Percentiles rank a stretch among this genome's conserved stretches.
Evolutionary conservation across 2,329 filamentous ascomycete species (phyloP).

Genomic region (Leptographium flavum): DNA sequence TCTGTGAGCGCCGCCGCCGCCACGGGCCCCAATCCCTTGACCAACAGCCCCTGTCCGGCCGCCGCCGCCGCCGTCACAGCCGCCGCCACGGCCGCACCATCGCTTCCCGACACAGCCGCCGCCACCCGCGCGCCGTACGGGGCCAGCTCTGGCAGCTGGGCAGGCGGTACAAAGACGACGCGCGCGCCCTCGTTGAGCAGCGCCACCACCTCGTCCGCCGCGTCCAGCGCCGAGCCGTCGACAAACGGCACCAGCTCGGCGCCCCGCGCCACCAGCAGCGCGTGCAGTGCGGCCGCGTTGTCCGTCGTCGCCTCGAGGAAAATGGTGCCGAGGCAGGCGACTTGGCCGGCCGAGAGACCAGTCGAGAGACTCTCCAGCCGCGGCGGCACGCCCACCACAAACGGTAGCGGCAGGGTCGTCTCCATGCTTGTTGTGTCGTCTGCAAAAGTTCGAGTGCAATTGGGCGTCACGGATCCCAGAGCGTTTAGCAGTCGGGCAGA

Average conservation of each 20-base stretch:
- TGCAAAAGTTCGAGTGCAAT: not conserved
- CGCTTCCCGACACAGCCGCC: conserved; percentile 27
- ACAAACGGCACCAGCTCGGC: conserved; percentile 52
- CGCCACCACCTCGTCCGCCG: conserved; percentile 58
- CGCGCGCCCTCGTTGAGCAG: conserved; percentile 75
- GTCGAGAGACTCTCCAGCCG: conserved; percentile 27
- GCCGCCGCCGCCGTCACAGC: conserved; percentile 16
- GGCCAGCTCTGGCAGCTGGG: conserved; percentile 48
- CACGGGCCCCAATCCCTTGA: conserved; percentile 30
- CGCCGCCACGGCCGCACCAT: conserved; percentile 11
- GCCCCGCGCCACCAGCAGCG: conserved; percentile 34
- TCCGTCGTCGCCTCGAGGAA: conserved; percentile 37
- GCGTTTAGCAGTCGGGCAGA: not conserved
- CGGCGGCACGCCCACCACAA: conserved; percentile 40
- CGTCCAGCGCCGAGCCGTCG: conserved; percentile 57
- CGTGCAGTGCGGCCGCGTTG: conserved; percentile 26
- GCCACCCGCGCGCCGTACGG: conserved; percentile 40
- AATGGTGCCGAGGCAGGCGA: conserved; percentile 43
- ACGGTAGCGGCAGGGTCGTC: conserved; percentile 48
- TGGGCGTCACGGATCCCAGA: not conserved
- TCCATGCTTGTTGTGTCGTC: conserved; percentile 33
- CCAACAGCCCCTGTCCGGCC: conserved; percentile 34
- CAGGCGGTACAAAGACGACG: conserved; percentile 66
- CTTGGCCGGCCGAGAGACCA: conserved; percentile 41
- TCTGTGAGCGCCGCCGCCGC: conserved; percentile 26